Conservation (phyloP, 2,329 filamentous ascomycete genomes). For the Fusarium pseudocircinatum region DNA sequence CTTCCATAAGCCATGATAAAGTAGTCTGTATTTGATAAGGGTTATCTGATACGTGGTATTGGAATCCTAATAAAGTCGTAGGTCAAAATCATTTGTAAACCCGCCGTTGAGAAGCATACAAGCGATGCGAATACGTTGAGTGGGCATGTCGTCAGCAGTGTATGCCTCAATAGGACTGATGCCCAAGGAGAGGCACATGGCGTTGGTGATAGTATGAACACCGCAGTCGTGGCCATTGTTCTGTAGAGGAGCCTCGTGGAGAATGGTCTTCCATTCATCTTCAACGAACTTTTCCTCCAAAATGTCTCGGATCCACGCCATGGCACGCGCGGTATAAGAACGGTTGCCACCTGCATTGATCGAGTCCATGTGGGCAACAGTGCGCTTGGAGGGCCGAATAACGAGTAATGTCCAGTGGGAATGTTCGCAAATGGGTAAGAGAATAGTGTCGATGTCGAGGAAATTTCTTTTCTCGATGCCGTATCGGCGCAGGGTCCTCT, state of each 20-base stretch:
- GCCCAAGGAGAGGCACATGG: conserved; percentile 67
- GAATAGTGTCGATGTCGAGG: conserved; percentile 71
- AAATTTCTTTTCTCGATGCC: conserved; percentile 70
- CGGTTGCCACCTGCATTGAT: conserved; percentile 57
- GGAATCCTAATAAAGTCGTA: conserved; percentile 50
- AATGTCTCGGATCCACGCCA: conserved; percentile 67
- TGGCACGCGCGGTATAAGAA: conserved; percentile 53
- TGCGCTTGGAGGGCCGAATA: conserved; percentile 68
- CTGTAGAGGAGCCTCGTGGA: conserved; percentile 65
- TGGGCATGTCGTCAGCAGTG: conserved; percentile 62
- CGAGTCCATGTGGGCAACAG: conserved; percentile 76
- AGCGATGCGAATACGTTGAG: conserved; percentile 70
- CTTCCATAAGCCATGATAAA: conserved; percentile 6
- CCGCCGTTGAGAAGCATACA: conserved; percentile 74
- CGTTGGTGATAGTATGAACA: conserved; percentile 80
- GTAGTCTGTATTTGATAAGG: neutral
- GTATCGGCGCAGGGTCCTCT: conserved; percentile 65
- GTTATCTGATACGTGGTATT: neutral
- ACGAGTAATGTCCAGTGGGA: conserved; percentile 78
- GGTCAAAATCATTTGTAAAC: conserved; percentile 68
- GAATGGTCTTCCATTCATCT: conserved; percentile 67
- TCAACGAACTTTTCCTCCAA: conserved; percentile 63
- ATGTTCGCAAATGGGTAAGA: conserved; percentile 73
- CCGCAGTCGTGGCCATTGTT: conserved; percentile 78
- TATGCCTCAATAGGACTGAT: conserved; percentile 63